Evolutionary conservation across 345 rosid genomes (phyloP).

Genomic region (Microthlaspi erraticum): DNA sequence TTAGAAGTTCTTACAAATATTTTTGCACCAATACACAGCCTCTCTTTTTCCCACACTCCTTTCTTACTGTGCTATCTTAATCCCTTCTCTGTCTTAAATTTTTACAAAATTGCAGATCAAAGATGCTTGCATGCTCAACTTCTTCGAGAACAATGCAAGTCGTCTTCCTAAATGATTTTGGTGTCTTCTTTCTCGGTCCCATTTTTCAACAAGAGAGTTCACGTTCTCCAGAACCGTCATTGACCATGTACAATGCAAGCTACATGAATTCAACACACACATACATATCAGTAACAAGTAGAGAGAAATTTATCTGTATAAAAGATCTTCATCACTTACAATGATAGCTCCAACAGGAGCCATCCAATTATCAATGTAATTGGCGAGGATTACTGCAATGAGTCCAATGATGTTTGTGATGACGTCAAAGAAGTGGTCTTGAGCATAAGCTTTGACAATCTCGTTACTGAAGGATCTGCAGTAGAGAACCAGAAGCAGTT

Average conservation of each 20-base stretch:
- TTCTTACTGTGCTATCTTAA: too few species aligned
- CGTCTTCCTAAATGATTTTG: too few species aligned
- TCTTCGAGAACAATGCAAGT: too few species aligned
- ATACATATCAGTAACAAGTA: not conserved
- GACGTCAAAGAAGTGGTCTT: conserved; percentile 97
- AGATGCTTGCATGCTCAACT: too few species aligned
- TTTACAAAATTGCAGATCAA: too few species aligned
- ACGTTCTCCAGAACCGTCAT: conserved; percentile 95
- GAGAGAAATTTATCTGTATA: too few species aligned
- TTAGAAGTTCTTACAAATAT: too few species aligned
- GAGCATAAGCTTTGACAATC: conserved; percentile 97
- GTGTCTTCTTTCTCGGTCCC: too few species aligned
- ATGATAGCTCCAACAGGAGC: conserved; percentile 98
- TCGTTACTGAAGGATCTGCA: conserved; percentile 85
- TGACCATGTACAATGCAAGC: conserved; percentile 97
- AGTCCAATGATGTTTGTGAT: conserved; percentile 93
- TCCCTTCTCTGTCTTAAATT: too few species aligned
- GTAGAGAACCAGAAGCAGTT: conserved; percentile 71
- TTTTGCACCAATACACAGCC: too few species aligned
- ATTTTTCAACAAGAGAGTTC: conserved; percentile 82
- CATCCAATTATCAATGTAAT: conserved; percentile 79
- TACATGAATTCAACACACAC: conserved; percentile 40
- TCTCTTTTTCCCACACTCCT: too few species aligned
- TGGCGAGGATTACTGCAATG: conserved; percentile 87
- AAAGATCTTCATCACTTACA: too few species aligned